These are phyloP conservation scores for Hanseniaspora taiwanica DNA, from an alignment of 805 yeast genomes.

Conservation along the genomic window DNA sequence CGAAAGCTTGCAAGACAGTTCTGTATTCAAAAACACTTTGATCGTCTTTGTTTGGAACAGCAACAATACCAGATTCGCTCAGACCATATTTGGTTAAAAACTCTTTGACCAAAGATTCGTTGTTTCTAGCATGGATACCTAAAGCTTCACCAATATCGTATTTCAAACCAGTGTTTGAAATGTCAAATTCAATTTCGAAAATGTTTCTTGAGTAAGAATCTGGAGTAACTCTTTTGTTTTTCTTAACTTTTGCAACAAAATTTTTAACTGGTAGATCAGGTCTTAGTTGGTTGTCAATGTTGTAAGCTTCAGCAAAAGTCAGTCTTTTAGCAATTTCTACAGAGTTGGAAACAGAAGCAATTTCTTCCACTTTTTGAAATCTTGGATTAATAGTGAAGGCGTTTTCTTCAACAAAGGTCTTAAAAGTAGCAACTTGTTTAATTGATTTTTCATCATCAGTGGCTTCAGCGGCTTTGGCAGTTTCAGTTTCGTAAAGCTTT, in stretches of 20 bases:
- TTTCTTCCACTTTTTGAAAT: constrained; percentile 26
- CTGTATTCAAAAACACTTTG: constrained; percentile 47
- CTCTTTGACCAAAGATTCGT: constrained; percentile 44
- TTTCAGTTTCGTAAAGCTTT: constrained; percentile 10
- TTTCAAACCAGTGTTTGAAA: constrained; percentile 77
- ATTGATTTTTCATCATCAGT: constrained; percentile 17
- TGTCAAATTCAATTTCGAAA: constrained; percentile 91
- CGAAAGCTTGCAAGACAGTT: constrained; percentile 69
- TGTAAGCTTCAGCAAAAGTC: constrained; percentile 72
- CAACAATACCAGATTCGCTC: constrained; percentile 46
- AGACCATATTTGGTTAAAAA: constrained; percentile 65
- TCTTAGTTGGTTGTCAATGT: constrained; percentile 45
- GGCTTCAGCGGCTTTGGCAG: no score
- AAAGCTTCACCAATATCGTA: constrained; percentile 95
- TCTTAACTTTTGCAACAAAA: constrained; percentile 79
- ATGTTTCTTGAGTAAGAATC: constrained; percentile 81
- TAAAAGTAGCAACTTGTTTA: constrained; percentile 29
- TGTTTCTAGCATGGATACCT: constrained; percentile 87
- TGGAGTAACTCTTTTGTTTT: constrained; percentile 87
- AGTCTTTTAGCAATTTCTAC: constrained; percentile 53
- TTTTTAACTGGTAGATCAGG: constrained; percentile 83
- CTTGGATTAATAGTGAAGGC: constrained; percentile 52
- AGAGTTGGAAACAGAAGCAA: constrained; percentile 26
- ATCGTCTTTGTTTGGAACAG: constrained; percentile 58
- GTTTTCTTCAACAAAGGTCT: constrained; percentile 43